These are phyloP conservation scores for Quercus cerris DNA, from an alignment of 306 rosid genomes.

Conservation along the genomic window DNA sequence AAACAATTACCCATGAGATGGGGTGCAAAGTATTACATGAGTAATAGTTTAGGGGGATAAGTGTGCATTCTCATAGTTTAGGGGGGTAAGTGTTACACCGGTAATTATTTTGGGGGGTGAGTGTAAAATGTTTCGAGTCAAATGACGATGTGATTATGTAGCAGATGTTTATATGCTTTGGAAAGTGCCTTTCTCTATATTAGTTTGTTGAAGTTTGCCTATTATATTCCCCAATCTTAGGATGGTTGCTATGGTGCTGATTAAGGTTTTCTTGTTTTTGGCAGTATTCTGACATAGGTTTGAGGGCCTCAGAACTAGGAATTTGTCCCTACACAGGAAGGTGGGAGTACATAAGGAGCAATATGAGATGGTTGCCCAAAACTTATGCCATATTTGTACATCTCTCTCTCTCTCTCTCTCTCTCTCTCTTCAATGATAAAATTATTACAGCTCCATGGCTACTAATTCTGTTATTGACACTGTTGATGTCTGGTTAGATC, in stretches of 20 bases:
- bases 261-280: slow-evolving; percentile 15
- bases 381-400: slow-evolving; percentile 68
- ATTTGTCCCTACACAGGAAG: slow-evolving; percentile 61
- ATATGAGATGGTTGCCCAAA: slow-evolving; percentile 82
- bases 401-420: slow-evolving; percentile 30
- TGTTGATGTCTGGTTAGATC: slow-evolving; percentile 44
- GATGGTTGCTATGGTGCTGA: not conserved
- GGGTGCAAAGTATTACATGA: no score
- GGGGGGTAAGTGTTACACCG: no score
- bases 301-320: slow-evolving; percentile 50
- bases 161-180: not conserved
- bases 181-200: not conserved
- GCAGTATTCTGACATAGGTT: slow-evolving; percentile 63
- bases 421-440: not conserved
- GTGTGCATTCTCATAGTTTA: no score
- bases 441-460: slow-evolving; percentile 10
- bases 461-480: slow-evolving; percentile 23
- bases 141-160: slow-evolving; percentile 8
- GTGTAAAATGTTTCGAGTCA: not conserved
- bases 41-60: no score
- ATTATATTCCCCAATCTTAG: slow-evolving; percentile 11
- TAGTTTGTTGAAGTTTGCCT: slow-evolving; percentile 1
- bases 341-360: slow-evolving; percentile 53
- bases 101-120: no score
- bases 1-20: no score